Percentiles rank a stretch among this genome's conserved stretches.
Conservation (phyloP, 2,329 filamentous ascomycete genomes). For the Colletotrichum sp. region DNA sequence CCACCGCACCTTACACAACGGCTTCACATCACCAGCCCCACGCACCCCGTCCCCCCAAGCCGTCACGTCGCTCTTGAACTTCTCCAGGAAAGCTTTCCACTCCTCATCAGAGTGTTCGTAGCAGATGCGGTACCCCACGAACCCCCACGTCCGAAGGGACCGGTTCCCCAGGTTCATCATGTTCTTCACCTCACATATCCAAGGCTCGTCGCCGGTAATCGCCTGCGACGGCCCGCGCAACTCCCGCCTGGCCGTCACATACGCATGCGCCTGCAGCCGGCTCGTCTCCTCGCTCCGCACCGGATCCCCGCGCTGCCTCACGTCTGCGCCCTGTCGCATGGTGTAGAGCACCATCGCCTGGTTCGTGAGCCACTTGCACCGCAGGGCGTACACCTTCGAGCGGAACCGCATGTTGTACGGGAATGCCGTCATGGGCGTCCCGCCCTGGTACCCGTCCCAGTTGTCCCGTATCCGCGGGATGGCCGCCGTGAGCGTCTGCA, state of each 20-base stretch:
- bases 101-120: constrained; percentile 15
- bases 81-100: not conserved
- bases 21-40: constrained; percentile 13
- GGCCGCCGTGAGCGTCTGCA: not conserved
- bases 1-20: constrained; percentile 26
- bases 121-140: not conserved
- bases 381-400: not conserved
- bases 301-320: not conserved
- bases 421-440: not conserved
- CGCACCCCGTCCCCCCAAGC: constrained; percentile 8
- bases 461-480: not conserved
- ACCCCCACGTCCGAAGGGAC: not conserved
- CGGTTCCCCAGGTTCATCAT: not conserved
- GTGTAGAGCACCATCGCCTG: not conserved
- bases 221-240: not conserved
- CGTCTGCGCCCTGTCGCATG: not conserved
- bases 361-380: not conserved
- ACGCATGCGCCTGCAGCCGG: not conserved
- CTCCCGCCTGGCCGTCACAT: not conserved
- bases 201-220: not conserved
- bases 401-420: constrained; percentile 1
- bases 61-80: not conserved
- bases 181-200: not conserved
- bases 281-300: not conserved
- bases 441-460: not conserved